These are phyloP conservation scores for Chalciporus piperatus DNA, from an alignment of 768 basidiomycete species.

Conservation along the genomic window DNA sequence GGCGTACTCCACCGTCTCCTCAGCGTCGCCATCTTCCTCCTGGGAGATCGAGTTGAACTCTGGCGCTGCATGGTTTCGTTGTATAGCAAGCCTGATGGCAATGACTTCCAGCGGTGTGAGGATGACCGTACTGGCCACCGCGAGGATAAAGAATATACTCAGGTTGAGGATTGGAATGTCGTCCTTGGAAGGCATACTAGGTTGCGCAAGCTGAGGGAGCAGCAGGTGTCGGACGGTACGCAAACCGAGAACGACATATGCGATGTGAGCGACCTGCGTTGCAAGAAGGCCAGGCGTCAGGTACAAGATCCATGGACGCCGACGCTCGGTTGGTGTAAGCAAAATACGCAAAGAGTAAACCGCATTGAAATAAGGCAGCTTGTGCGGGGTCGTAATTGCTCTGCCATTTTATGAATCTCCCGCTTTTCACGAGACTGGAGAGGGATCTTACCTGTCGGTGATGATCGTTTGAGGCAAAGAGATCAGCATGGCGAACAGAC, in stretches of 20 bases:
- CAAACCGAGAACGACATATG: conserved; percentile 44
- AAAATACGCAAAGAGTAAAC: conserved; percentile 62
- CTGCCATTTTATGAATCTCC: conserved; percentile 35
- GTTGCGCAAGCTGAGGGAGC: conserved; percentile 47
- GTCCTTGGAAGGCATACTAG: conserved; percentile 30
- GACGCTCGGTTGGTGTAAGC: conserved; percentile 78
- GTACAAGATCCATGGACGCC: conserved; percentile 77
- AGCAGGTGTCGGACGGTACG: conserved; percentile 50
- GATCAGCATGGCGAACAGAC: conserved; percentile 62
- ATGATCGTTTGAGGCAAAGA: conserved; percentile 68
- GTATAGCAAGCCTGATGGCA: conserved; percentile 73
- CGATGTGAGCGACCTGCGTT: conserved; percentile 42
- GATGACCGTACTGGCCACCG: conserved; percentile 52
- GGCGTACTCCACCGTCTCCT: conserved; percentile 59
- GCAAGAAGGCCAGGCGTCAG: conserved; percentile 66
- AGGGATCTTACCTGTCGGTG: conserved; percentile 61
- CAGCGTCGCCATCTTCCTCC: conserved; percentile 64
- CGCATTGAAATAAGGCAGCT: conserved; percentile 60
- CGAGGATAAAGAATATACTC: conserved; percentile 54
- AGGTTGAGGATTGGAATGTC: conserved; percentile 52
- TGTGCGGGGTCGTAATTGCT: conserved; percentile 80
- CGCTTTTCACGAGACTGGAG: not conserved
- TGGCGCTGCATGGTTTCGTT: conserved; percentile 76
- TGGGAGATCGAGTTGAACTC: conserved; percentile 75
- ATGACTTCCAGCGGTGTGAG: conserved; percentile 82